Conservation (phyloP, 2,329 filamentous ascomycete species). For the Sphaerulina populicola region DNA sequence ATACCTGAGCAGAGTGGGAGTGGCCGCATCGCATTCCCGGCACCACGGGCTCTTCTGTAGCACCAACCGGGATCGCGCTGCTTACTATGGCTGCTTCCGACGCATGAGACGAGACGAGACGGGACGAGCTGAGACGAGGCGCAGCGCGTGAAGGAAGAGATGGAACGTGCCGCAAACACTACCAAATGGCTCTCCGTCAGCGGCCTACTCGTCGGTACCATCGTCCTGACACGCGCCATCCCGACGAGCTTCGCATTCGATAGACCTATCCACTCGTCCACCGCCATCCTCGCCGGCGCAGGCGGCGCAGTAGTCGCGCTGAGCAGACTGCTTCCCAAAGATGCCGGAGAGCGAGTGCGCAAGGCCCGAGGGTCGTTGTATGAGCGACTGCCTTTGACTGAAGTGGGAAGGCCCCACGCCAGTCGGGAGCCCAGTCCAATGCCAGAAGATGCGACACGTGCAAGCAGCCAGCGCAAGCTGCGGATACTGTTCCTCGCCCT, state of each 20-base stretch:
- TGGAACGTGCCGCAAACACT: neutral
- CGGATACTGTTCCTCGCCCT: conserved; percentile 26
- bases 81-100: conserved; percentile 5
- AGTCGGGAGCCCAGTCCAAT: conserved; percentile 20
- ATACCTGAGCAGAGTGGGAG: too few species aligned
- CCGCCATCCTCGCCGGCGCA: conserved; percentile 37
- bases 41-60: neutral
- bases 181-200: conserved; percentile 8
- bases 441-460: conserved; percentile 19
- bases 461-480: conserved; percentile 24
- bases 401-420: conserved; percentile 21
- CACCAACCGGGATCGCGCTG: neutral
- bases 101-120: conserved; percentile 4
- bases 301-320: conserved; percentile 35
- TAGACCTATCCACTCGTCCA: conserved; percentile 39
- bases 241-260: conserved; percentile 34
- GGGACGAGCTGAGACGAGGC: too few species aligned
- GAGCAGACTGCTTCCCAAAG: conserved; percentile 30
- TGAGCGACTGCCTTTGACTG: conserved; percentile 27
- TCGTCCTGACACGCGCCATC: conserved; percentile 20
- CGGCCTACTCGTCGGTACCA: conserved; percentile 27
- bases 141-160: neutral
- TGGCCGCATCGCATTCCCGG: neutral
- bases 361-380: conserved; percentile 24
- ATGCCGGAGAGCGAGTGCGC: conserved; percentile 1